phyloP scores from a whole-genome alignment of 1,284 basidiomycete species.

The Sanghuangporus sanghuang region DNA sequence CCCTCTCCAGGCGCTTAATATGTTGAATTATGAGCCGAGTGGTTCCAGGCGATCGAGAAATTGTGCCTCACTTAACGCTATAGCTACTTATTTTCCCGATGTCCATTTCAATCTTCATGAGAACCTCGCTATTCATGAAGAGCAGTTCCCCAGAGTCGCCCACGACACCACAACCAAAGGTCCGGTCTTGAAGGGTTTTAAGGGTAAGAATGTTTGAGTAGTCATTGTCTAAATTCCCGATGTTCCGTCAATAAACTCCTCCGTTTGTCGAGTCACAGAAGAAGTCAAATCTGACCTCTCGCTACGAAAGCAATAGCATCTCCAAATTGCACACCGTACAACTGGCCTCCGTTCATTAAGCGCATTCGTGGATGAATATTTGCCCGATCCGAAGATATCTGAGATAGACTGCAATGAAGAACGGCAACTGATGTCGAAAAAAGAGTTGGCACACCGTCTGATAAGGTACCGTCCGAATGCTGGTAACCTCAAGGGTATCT shows the following conservation, averaged over 20 bases:
- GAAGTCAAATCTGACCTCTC: slow-evolving; percentile 38
- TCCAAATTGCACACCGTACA: slow-evolving; percentile 65
- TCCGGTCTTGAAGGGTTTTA: slow-evolving; percentile 60
- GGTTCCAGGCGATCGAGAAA: neutral
- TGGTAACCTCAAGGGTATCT: slow-evolving; percentile 41
- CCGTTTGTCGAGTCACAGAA: neutral
- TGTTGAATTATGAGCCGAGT: slow-evolving; percentile 16
- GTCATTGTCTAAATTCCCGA: slow-evolving; percentile 46
- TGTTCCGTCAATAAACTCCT: neutral
- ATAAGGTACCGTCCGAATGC: slow-evolving; percentile 60
- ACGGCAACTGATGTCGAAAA: neutral
- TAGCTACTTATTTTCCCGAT: slow-evolving; percentile 55
- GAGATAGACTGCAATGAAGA: slow-evolving; percentile 4
- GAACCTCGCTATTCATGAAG: slow-evolving; percentile 58
- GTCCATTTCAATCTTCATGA: slow-evolving; percentile 62
- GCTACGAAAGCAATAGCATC: slow-evolving; percentile 72
- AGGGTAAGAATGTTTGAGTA: slow-evolving; percentile 70
- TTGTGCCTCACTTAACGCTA: slow-evolving; percentile 46
- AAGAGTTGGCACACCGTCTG: slow-evolving; percentile 52
- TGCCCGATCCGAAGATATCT: slow-evolving; percentile 61
- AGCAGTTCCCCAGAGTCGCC: slow-evolving; percentile 47
- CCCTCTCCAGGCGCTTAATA: slow-evolving; percentile 50
- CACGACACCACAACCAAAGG: slow-evolving; percentile 61
- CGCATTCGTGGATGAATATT: slow-evolving; percentile 67
- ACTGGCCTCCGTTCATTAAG: slow-evolving; percentile 47